A percentile compares a stretch with the other conserved stretches of the same genome.
Conservation (phyloP, 1,284 basidiomycete genomes). For the Vanrija sp. region DNA sequence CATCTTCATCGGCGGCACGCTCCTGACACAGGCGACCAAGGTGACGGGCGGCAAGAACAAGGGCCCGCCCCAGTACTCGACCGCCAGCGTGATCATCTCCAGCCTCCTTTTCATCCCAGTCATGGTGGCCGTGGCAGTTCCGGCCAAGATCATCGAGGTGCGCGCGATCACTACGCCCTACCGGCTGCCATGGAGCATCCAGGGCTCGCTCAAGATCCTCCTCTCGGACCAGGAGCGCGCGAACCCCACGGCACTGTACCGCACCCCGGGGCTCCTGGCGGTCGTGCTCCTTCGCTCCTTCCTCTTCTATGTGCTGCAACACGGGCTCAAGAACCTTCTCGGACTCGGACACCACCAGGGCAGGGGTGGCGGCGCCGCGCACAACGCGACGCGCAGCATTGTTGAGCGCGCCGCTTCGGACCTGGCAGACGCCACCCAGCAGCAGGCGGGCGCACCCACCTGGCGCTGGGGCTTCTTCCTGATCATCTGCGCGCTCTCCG, state of each 20-base stretch:
- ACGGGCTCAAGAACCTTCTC: background rate
- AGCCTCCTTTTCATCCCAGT: slow-evolving; percentile 58
- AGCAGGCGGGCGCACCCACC: background rate
- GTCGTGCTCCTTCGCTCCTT: slow-evolving; percentile 59
- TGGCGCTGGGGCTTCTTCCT: slow-evolving; percentile 57
- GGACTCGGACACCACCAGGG: background rate
- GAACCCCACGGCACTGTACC: slow-evolving; percentile 72
- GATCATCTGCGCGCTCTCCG: slow-evolving; percentile 56
- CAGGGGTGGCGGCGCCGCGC: slow-evolving; percentile 47
- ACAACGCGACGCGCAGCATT: background rate
- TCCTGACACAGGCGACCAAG: slow-evolving; percentile 49
- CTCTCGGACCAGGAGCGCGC: slow-evolving; percentile 76
- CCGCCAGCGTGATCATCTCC: slow-evolving; percentile 58
- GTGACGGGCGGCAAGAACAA: slow-evolving; percentile 1
- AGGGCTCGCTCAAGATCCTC: slow-evolving; percentile 65
- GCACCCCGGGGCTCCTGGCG: slow-evolving; percentile 78
- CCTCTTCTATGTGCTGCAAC: background rate
- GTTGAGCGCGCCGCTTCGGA: too few relatives aligned
- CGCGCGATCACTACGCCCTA: slow-evolving; percentile 81
- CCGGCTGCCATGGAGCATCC: slow-evolving; percentile 61
- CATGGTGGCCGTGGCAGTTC: slow-evolving; percentile 61
- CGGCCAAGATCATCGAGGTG: slow-evolving; percentile 71
- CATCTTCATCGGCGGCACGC: slow-evolving; percentile 46
- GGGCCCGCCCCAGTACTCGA: slow-evolving; percentile 64
- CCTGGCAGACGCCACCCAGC: background rate